phyloP scores from a whole-genome alignment of 192 early-diverging fungal species.

The Podochytrium sp. region DNA sequence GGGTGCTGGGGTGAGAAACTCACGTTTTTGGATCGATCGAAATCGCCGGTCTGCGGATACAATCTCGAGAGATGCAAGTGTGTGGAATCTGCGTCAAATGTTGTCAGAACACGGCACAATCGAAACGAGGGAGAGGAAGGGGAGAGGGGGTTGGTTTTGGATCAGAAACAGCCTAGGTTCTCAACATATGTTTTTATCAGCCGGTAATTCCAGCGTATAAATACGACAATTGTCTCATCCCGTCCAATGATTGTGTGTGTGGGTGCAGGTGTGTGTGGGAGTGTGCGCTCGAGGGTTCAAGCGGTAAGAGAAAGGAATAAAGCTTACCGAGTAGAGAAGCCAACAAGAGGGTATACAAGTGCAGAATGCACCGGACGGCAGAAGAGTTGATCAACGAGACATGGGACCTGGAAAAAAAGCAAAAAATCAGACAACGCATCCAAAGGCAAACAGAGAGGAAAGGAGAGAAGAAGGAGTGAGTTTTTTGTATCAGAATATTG shows the following conservation, averaged over 20 bases:
- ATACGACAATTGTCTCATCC: conserved; percentile 1
- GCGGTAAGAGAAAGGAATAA: background rate
- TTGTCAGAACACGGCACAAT: background rate
- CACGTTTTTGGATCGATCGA: background rate
- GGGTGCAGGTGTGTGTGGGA: background rate
- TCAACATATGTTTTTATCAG: conserved; percentile 21
- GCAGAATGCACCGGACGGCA: too few species aligned
- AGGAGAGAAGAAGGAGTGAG: background rate
- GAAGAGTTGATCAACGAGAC: background rate
- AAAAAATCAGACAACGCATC: background rate
- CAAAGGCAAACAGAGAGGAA: background rate
- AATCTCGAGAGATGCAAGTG: background rate
- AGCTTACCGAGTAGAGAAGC: background rate
- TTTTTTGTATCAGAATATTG: background rate
- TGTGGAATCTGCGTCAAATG: background rate
- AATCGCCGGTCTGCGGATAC: background rate
- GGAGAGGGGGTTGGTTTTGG: background rate
- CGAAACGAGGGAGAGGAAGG: background rate
- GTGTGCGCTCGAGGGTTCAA: background rate
- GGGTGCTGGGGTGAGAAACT: background rate
- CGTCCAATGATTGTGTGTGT: background rate
- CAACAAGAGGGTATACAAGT: too few species aligned
- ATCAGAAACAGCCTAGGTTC: conserved; percentile 26
- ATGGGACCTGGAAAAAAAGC: background rate
- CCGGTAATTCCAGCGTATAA: conserved; percentile 28